Conservation (phyloP, 495 filamentous ascomycete genomes). For the Penicillium dipodomyicola region DNA sequence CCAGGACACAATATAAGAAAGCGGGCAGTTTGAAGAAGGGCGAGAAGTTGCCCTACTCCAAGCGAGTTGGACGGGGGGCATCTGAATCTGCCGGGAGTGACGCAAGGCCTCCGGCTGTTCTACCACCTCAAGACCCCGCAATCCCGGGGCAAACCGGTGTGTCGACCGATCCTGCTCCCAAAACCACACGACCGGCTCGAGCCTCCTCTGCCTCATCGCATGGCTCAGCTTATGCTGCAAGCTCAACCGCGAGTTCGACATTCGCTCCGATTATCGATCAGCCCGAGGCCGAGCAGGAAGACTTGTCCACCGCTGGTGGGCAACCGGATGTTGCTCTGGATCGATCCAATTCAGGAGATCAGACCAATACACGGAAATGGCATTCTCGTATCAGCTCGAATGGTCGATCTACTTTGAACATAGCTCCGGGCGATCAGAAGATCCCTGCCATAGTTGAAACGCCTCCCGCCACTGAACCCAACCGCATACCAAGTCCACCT, state of each 20-base stretch:
- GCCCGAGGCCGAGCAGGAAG: conserved; percentile 26
- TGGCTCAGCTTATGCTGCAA: conserved; percentile 22
- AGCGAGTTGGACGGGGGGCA: conserved; percentile 57
- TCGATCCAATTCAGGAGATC: conserved; percentile 8
- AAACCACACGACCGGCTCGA: conserved; percentile 25
- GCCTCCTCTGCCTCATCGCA: conserved; percentile 32
- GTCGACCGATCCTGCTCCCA: conserved; percentile 71
- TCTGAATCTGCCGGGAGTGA: conserved; percentile 57
- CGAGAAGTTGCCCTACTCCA: conserved; percentile 73
- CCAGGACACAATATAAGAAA: conserved; percentile 85
- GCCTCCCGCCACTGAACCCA: conserved; percentile 43
- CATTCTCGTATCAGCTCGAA: conserved; percentile 47
- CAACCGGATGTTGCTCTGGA: conserved; percentile 13
- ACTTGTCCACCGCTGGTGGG: conserved; percentile 1
- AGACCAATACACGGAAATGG: conserved; percentile 32
- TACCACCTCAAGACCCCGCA: conserved; percentile 42
- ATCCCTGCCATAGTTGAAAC: conserved; percentile 72
- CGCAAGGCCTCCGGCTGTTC: conserved; percentile 40
- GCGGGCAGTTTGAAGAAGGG: conserved; percentile 75
- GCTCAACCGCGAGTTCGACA: conserved; percentile 24
- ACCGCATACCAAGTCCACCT: conserved; percentile 26
- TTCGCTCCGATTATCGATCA: conserved; percentile 32
- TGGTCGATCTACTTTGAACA: conserved; percentile 44
- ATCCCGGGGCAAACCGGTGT: conserved; percentile 62
- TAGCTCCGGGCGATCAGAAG: conserved; percentile 39